Conservation (phyloP, 176 grass and related monocot species). For the Zoysia japonica region DNA sequence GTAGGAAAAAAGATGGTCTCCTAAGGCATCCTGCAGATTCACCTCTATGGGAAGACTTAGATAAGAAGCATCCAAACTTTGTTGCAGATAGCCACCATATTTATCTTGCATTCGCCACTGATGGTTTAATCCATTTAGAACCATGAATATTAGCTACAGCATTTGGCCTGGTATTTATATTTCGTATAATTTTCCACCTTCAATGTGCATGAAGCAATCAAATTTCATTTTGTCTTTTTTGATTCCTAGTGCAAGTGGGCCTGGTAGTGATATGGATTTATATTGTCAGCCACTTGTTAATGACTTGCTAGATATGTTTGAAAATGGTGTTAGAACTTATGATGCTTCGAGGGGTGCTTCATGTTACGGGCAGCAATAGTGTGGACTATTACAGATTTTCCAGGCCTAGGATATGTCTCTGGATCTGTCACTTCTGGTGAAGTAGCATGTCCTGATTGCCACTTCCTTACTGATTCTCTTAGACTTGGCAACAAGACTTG, state of each 20-base stretch:
- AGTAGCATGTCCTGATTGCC: background rate
- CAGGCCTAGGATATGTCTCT: background rate
- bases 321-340: too few species aligned
- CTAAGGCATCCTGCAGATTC: too few species aligned
- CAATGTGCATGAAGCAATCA: too few species aligned
- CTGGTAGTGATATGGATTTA: too few species aligned
- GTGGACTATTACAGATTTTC: background rate
- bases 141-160: background rate
- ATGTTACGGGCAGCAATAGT: background rate
- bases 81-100: background rate
- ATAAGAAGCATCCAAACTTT: background rate
- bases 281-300: too few species aligned
- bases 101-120: background rate
- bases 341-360: background rate
- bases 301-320: too few species aligned
- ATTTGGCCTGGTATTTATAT: background rate
- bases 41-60: too few species aligned
- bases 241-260: too few species aligned
- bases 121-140: slow-evolving; percentile 21
- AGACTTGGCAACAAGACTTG: background rate
- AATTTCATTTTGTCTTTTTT: too few species aligned
- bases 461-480: background rate
- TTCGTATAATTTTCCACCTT: too few species aligned
- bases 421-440: too few species aligned
- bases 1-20: too few species aligned